Percentiles rank a stretch among this genome's conserved stretches.
Evolutionary conservation across 108 stramenopile genomes (phyloP).

Genomic region (Cyclotella kingstonii): DNA sequence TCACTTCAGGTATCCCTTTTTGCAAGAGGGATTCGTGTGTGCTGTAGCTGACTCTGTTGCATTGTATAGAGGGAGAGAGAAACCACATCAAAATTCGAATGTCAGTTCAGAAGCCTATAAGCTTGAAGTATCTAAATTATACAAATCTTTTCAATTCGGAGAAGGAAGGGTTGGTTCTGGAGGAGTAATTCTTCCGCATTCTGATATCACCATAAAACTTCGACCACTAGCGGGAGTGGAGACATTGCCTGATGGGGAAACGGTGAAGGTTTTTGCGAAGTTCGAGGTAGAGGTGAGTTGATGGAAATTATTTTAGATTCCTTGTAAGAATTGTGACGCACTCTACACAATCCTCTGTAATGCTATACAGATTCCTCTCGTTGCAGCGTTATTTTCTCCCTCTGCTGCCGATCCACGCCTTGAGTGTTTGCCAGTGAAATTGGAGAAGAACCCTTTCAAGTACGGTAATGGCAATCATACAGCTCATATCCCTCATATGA

Average conservation of each 20-base stretch:
- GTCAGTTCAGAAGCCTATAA: conserved; percentile 33
- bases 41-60: conserved; percentile 63
- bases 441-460: conserved; percentile 65
- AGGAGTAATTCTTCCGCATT: conserved; percentile 63
- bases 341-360: background rate
- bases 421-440: conserved; percentile 39
- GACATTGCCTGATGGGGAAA: conserved; percentile 59
- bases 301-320: background rate
- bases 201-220: conserved; percentile 70
- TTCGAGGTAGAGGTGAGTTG: conserved; percentile 70
- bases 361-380: conserved; percentile 22
- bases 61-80: conserved; percentile 53
- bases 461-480: conserved; percentile 19
- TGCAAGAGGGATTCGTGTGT: conserved; percentile 82
- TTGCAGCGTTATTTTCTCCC: conserved; percentile 75
- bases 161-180: conserved; percentile 77
- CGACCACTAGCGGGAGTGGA: conserved; percentile 81
- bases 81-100: conserved; percentile 26
- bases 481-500: background rate
- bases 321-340: conserved; percentile 52
- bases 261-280: conserved; percentile 78
- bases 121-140: conserved; percentile 41
- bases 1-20: conserved; percentile 72
- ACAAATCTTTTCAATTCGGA: conserved; percentile 45
- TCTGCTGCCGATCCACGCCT: conserved; percentile 43